phyloP scores from a whole-genome alignment of 106 monocot genomes.

The Dendrobium catenatum region DNA sequence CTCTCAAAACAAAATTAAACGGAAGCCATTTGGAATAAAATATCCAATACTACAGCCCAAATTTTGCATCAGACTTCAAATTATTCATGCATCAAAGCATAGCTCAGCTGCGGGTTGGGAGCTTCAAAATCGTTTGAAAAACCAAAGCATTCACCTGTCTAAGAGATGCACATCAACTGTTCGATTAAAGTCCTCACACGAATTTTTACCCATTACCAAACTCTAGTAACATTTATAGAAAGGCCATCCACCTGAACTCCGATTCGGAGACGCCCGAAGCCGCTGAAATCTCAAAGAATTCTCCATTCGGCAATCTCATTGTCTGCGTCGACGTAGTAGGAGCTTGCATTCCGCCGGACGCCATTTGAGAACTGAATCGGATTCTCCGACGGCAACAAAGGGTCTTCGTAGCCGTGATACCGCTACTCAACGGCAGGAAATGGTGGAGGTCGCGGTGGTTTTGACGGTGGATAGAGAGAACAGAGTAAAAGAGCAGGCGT shows the following conservation, averaged over 20 bases:
- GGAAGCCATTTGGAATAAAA: constrained; percentile 3
- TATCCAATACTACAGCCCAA: neutral
- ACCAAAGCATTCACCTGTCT: neutral
- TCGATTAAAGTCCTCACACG: neutral
- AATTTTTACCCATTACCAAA: neutral
- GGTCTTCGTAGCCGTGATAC: neutral
- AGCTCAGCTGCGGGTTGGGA: neutral
- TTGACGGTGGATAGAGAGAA: neutral
- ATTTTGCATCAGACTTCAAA: neutral
- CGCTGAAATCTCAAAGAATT: constrained; percentile 27
- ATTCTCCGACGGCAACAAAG: neutral
- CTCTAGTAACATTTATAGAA: neutral
- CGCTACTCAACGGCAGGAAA: neutral
- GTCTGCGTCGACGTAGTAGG: constrained; percentile 2
- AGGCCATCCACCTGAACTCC: constrained; percentile 41
- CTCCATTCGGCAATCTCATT: constrained; percentile 23
- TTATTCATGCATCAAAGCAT: neutral
- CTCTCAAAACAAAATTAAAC: neutral
- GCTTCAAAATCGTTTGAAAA: neutral
- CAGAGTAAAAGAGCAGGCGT: neutral
- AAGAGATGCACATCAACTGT: neutral
- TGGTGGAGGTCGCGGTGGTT: neutral
- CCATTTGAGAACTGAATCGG: constrained; percentile 13
- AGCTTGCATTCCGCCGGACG: constrained; percentile 14
- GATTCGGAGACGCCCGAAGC: constrained; percentile 39